Conservation (phyloP, 169 alveolate species). For the Plasmodium inui region DNA sequence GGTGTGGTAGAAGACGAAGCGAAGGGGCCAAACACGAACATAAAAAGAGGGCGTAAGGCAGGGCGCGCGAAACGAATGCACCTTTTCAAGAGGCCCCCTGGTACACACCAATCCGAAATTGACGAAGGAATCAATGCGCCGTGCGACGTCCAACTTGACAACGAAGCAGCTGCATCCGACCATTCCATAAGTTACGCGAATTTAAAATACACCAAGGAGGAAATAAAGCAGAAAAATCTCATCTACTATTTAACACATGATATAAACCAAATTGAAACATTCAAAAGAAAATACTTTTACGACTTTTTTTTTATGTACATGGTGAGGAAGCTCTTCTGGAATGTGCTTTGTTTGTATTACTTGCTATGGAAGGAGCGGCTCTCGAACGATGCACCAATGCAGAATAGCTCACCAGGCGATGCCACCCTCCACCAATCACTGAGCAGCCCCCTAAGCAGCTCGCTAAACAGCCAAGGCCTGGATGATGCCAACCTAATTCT, state of each 20-base stretch:
- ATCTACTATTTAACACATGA: constrained; percentile 47
- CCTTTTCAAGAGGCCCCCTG: background rate
- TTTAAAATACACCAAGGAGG: constrained; percentile 22
- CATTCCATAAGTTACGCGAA: constrained; percentile 17
- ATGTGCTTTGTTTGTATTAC: constrained; percentile 48
- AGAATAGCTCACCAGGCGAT: background rate
- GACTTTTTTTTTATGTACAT: constrained; percentile 71
- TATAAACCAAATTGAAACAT: constrained; percentile 29
- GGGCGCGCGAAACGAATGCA: background rate
- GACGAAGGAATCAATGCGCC: background rate
- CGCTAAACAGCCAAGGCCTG: background rate
- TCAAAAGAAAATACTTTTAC: constrained; percentile 61
- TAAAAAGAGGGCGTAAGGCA: background rate
- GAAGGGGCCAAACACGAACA: background rate
- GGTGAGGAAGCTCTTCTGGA: constrained; percentile 68
- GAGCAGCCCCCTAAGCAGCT: background rate
- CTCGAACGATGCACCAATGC: background rate
- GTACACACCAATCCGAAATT: background rate
- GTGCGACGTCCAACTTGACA: background rate
- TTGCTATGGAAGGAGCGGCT: background rate
- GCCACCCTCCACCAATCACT: background rate
- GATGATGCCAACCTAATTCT: constrained; percentile 2
- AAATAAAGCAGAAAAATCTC: constrained; percentile 7
- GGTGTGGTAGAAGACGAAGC: background rate
- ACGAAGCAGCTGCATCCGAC: constrained; percentile 19